A percentile compares a stretch with the other conserved stretches of the same genome.
Conservation (phyloP, 2,329 filamentous ascomycete genomes). For the Nothomitra cinnamomea region DNA sequence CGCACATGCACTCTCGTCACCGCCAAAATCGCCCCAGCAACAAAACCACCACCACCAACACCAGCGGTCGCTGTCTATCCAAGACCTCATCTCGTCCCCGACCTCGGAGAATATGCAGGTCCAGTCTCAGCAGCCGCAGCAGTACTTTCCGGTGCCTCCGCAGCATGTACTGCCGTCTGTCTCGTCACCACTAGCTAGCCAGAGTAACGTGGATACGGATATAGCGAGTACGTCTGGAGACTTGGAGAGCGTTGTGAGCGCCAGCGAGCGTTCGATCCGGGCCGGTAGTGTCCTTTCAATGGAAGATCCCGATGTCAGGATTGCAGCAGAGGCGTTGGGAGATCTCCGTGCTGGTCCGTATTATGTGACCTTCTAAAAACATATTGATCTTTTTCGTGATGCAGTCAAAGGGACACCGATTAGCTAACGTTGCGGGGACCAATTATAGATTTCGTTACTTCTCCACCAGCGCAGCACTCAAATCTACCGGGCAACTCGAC, state of each 20-base stretch:
- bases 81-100: conserved; percentile 1
- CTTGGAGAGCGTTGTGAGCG: not conserved
- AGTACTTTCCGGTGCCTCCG: conserved; percentile 1
- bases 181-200: not conserved
- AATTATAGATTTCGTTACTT: conserved; percentile 45
- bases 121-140: not conserved
- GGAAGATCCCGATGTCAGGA: conserved; percentile 30
- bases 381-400: conserved; percentile 4
- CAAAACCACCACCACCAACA: not conserved
- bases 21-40: not conserved
- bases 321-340: conserved; percentile 32
- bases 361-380: not conserved
- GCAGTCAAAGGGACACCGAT: no score
- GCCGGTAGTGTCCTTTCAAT: conserved; percentile 28
- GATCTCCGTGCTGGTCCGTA: conserved; percentile 30
- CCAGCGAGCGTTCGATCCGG: not conserved
- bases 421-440: conserved; percentile 11
- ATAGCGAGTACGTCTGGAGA: not conserved
- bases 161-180: not conserved
- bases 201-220: not conserved
- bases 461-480: conserved; percentile 29
- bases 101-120: not conserved
- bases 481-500: conserved; percentile 12
- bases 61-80: conserved; percentile 2
- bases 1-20: not conserved